Percentiles rank a stretch among this genome's conserved stretches.
Conservation (phyloP, 306 rosid genomes). For the Castanospermum australe region DNA sequence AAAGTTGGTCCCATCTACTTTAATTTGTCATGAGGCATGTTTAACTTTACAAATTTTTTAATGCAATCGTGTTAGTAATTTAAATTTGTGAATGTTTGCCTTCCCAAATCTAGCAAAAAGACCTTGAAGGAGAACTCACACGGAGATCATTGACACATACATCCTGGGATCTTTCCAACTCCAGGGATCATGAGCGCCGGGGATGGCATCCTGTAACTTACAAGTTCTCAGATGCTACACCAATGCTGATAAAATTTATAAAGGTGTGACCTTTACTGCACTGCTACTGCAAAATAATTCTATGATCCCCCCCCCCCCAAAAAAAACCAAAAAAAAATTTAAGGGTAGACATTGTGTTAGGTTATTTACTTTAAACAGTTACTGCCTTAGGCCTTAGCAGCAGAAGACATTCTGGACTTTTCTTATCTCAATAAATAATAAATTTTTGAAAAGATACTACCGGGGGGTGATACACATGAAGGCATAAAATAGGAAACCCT, state of each 20-base stretch:
- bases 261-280: constrained; percentile 51
- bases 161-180: constrained; percentile 85
- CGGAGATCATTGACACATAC: constrained; percentile 83
- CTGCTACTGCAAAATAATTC: constrained; percentile 20
- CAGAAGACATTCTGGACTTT: neutral
- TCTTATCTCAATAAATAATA: neutral
- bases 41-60: neutral
- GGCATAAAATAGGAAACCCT: neutral
- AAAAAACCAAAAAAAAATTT: neutral
- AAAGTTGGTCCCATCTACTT: neutral
- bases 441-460: neutral
- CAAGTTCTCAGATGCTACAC: constrained; percentile 92
- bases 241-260: constrained; percentile 69
- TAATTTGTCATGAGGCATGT: neutral
- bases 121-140: constrained; percentile 79
- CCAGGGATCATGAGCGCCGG: constrained; percentile 71
- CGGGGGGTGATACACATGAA: neutral
- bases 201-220: constrained; percentile 98
- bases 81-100: constrained; percentile 9
- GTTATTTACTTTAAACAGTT: neutral
- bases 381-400: neutral
- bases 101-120: constrained; percentile 66
- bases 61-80: neutral
- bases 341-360: neutral
- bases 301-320: neutral